These are phyloP conservation scores for Platanthera guangdongensis DNA, from an alignment of 106 monocot species.

Conservation along the genomic window DNA sequence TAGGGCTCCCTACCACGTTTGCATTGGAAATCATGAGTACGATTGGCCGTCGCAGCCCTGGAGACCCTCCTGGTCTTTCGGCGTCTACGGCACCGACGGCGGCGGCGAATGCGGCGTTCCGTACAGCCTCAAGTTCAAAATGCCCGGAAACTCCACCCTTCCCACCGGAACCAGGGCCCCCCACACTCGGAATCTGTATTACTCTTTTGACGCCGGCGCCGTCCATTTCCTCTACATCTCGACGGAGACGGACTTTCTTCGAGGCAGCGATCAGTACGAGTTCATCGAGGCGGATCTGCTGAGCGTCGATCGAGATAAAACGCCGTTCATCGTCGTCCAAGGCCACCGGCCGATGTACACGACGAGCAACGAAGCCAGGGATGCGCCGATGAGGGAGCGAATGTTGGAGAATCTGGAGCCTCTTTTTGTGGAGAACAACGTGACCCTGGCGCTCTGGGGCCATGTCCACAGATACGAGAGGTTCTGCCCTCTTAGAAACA, in stretches of 20 bases:
- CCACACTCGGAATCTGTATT: slow-evolving; percentile 69
- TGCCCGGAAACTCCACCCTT: slow-evolving; percentile 89
- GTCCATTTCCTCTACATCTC: slow-evolving; percentile 95
- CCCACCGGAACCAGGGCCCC: slow-evolving; percentile 75
- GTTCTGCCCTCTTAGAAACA: slow-evolving; percentile 80
- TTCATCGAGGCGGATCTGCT: slow-evolving; percentile 79
- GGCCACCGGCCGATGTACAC: slow-evolving; percentile 99
- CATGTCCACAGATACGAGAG: slow-evolving; percentile 98
- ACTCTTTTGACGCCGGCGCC: slow-evolving; percentile 75
- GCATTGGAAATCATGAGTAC: slow-evolving; percentile 95
- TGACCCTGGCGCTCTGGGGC: slow-evolving; percentile 93
- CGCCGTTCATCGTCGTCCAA: slow-evolving; percentile 83
- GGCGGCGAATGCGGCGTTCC: slow-evolving; percentile 98
- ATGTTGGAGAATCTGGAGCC: slow-evolving; percentile 70
- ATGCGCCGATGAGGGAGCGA: slow-evolving; percentile 51
- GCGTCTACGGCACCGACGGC: slow-evolving; percentile 67
- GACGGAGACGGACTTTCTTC: slow-evolving; percentile 85
- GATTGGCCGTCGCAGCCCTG: slow-evolving; percentile 96
- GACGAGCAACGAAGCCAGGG: slow-evolving; percentile 67
- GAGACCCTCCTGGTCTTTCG: slow-evolving; percentile 68
- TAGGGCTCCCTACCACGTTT: slow-evolving; percentile 75
- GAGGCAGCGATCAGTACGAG: slow-evolving; percentile 74
- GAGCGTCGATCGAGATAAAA: slow-evolving; percentile 60
- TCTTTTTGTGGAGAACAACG: slow-evolving; percentile 71
- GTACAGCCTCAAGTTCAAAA: slow-evolving; percentile 82